Conservation (phyloP, 2,329 filamentous ascomycete genomes). For the Alternaria tenuissima region DNA sequence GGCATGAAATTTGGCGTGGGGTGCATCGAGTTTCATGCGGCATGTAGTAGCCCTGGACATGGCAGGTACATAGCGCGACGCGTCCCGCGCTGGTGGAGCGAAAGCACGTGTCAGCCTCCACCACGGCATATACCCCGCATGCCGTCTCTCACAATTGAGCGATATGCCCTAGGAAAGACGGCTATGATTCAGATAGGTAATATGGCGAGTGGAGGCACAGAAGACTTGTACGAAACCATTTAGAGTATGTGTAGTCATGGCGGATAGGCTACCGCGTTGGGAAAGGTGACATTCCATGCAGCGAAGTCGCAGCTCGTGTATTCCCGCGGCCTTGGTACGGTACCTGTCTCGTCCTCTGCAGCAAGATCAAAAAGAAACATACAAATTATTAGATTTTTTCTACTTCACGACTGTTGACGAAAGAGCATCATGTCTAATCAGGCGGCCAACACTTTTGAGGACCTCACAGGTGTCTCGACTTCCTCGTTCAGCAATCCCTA, state of each 20-base stretch:
- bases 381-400: background rate
- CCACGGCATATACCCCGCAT: background rate
- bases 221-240: background rate
- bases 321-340: background rate
- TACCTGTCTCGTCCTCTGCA: background rate
- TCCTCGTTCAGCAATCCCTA: constrained; percentile 73
- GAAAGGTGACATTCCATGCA: background rate
- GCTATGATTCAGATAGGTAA: no score
- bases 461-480: constrained; percentile 51
- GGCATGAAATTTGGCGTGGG: background rate
- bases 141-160: background rate
- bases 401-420: background rate
- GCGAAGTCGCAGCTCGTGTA: background rate
- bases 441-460: constrained; percentile 44
- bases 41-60: background rate
- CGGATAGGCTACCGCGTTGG: constrained; percentile 11
- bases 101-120: constrained; percentile 8
- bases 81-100: background rate
- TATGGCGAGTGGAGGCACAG: background rate
- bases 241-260: background rate
- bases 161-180: background rate
- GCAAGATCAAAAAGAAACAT: background rate
- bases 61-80: background rate
- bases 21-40: background rate
- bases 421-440: constrained; percentile 24